Conservation (phyloP, 164 flowering plant genomes). For the Stephania cephalantha region DNA sequence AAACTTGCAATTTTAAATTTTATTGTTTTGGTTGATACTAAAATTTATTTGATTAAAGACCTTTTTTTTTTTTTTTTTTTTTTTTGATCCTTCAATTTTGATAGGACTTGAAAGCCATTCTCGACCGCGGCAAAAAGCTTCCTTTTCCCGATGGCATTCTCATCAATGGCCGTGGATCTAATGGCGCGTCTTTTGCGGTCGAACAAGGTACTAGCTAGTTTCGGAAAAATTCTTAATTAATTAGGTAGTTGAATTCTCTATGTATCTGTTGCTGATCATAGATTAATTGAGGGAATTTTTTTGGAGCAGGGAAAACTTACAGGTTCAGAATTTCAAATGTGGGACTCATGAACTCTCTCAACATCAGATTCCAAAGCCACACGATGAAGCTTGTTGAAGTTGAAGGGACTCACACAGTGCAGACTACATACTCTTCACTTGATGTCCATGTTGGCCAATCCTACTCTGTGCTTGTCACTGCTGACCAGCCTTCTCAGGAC, state of each 20-base stretch:
- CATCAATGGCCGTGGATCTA: conserved; percentile 76
- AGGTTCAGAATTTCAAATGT: conserved; percentile 80
- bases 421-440: conserved; percentile 60
- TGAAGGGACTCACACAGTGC: conserved; percentile 82
- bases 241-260: too few species aligned
- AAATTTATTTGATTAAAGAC: too few species aligned
- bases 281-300: neutral
- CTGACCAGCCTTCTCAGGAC: conserved; percentile 66
- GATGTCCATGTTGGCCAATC: conserved; percentile 86
- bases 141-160: conserved; percentile 68
- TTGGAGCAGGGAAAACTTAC: conserved; percentile 68
- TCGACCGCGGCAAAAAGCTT: conserved; percentile 60
- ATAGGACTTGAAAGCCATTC: conserved; percentile 43
- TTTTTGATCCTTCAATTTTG: neutral
- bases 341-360: conserved; percentile 67
- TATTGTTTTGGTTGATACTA: too few species aligned
- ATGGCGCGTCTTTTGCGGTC: conserved; percentile 38
- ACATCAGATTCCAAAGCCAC: conserved; percentile 72
- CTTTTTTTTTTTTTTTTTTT: too few species aligned
- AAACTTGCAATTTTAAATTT: neutral
- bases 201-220: conserved; percentile 50
- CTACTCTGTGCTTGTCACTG: conserved; percentile 69
- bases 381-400: conserved; percentile 71
- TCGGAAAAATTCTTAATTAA: too few species aligned
- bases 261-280: neutral